Conservation (phyloP, 805 yeast genomes). For the Candida michaelii region DNA sequence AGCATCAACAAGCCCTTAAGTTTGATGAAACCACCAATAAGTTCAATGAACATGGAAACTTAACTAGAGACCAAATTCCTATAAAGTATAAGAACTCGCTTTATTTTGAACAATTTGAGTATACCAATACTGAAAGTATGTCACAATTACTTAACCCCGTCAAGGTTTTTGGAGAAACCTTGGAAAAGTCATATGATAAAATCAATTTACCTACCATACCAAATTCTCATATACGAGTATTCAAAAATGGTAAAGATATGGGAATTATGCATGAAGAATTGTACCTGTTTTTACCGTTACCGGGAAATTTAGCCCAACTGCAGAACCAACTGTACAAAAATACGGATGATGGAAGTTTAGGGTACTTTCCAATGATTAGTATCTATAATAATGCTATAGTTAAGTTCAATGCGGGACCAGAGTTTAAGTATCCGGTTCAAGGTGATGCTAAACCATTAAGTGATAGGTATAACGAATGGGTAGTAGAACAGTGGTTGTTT, state of each 20-base stretch:
- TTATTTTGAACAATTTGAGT: conserved; percentile 85
- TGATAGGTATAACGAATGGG: conserved; percentile 62
- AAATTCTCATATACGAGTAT: conserved; percentile 64
- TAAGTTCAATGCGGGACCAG: conserved; percentile 65
- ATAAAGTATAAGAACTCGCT: conserved; percentile 74
- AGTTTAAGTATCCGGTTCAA: conserved; percentile 41
- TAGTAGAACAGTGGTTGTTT: conserved; percentile 79
- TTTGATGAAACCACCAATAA: conserved; percentile 20
- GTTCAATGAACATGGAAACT: conserved; percentile 36
- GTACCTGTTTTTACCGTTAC: conserved; percentile 76
- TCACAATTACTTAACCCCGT: conserved; percentile 73
- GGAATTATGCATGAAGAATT: conserved; percentile 69
- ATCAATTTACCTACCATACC: conserved; percentile 43
- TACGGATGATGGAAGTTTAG: conserved; percentile 80
- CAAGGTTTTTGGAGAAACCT: conserved; percentile 67
- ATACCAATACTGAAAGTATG: conserved; percentile 65
- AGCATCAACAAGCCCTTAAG: conserved; percentile 45
- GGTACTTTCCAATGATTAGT: conserved; percentile 89
- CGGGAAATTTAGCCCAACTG: conserved; percentile 44
- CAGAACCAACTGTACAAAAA: conserved; percentile 38
- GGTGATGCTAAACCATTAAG: conserved; percentile 44
- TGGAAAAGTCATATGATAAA: conserved; percentile 33
- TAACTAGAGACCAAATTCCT: conserved; percentile 82
- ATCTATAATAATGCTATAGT: conserved; percentile 80
- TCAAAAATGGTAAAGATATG: conserved; percentile 68